These are phyloP conservation scores for Yarrowia sp. DNA, from an alignment of 805 yeast genomes.

Conservation along the genomic window DNA sequence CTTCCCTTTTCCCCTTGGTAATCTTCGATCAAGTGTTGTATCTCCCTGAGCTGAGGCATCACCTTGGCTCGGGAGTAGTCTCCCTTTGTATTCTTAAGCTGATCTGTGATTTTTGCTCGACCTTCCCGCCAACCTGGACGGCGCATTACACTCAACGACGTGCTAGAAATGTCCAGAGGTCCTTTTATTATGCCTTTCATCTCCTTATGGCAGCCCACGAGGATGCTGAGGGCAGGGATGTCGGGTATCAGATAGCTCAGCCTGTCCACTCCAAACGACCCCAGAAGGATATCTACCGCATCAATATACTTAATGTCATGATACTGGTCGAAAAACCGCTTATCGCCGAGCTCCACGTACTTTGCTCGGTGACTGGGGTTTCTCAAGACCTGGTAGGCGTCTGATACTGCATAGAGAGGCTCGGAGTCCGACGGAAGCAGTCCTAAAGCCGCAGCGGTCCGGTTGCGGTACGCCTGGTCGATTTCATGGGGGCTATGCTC, in stretches of 20 bases:
- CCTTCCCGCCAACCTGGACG: background rate
- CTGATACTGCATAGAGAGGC: background rate
- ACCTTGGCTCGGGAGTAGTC: background rate
- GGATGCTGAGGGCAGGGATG: background rate
- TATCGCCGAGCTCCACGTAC: constrained; percentile 14
- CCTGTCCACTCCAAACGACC: background rate
- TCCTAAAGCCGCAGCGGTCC: background rate
- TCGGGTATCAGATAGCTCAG: background rate
- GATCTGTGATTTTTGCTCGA: background rate
- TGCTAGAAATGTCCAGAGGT: background rate
- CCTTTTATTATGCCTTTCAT: background rate
- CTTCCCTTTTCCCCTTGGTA: background rate
- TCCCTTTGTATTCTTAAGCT: background rate
- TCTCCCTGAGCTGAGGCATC: background rate
- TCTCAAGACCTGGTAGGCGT: constrained; percentile 12
- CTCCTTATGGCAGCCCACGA: background rate
- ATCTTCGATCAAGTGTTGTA: background rate
- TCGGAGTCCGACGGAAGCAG: background rate
- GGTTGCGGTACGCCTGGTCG: constrained; percentile 17
- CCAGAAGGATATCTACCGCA: constrained; percentile 3
- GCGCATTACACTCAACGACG: background rate
- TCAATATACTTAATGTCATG: background rate
- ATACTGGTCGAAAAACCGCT: constrained; percentile 13
- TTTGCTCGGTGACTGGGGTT: constrained; percentile 12
- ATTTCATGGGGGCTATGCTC: background rate